These are phyloP conservation scores for Penicillium bovifimosum DNA, from an alignment of 495 filamentous ascomycete genomes.

Conservation along the genomic window DNA sequence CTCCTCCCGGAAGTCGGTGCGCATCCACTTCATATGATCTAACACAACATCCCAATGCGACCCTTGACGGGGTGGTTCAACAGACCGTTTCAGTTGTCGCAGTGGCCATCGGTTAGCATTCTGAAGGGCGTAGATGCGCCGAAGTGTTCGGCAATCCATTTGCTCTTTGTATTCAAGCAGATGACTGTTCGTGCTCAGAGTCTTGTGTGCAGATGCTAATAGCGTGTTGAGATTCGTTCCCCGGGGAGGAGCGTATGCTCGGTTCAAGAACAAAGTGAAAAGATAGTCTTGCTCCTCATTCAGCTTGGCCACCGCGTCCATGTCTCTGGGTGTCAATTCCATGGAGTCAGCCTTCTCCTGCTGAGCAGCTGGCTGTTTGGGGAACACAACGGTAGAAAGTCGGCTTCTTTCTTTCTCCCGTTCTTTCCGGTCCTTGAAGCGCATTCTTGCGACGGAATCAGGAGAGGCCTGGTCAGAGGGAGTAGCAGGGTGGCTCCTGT, in stretches of 20 bases:
- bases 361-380: slow-evolving; percentile 48
- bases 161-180: slow-evolving; percentile 71
- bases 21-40: slow-evolving; percentile 94
- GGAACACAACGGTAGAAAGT: slow-evolving; percentile 76
- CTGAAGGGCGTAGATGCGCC: slow-evolving; percentile 82
- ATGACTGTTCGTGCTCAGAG: slow-evolving; percentile 70
- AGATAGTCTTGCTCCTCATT: slow-evolving; percentile 70
- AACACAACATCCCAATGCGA: slow-evolving; percentile 82
- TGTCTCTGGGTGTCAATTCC: slow-evolving; percentile 37
- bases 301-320: slow-evolving; percentile 43
- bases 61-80: slow-evolving; percentile 68
- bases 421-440: slow-evolving; percentile 50
- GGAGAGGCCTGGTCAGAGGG: slow-evolving; percentile 36
- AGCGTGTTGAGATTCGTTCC: slow-evolving; percentile 62
- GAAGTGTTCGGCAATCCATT: slow-evolving; percentile 76
- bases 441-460: slow-evolving; percentile 43
- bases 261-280: slow-evolving; percentile 68
- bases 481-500: slow-evolving; percentile 21
- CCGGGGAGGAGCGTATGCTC: slow-evolving; percentile 54
- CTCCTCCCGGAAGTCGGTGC: slow-evolving; percentile 91
- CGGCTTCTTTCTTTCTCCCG: slow-evolving; percentile 60
- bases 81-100: slow-evolving; percentile 71
- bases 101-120: slow-evolving; percentile 86
- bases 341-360: slow-evolving; percentile 34
- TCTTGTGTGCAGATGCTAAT: slow-evolving; percentile 71